These are phyloP conservation scores for Manihot esculenta DNA, from an alignment of 441 rosid species.

Conservation along the genomic window DNA sequence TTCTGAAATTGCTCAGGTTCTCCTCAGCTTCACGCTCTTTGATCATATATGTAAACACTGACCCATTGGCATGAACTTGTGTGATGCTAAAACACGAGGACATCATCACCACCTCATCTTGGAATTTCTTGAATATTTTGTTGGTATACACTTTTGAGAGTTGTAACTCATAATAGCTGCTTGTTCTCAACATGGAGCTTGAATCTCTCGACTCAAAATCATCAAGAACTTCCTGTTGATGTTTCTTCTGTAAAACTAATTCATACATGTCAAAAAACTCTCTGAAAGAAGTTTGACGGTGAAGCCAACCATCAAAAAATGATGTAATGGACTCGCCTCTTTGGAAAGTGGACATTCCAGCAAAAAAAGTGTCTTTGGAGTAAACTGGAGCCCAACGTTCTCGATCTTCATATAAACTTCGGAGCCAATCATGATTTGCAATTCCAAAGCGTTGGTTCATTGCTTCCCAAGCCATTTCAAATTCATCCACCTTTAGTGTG, in stretches of 20 bases:
- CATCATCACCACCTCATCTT: conserved; percentile 65
- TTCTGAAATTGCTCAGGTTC: conserved; percentile 43
- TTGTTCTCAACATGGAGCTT: conserved; percentile 50
- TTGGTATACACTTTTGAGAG: conserved; percentile 67
- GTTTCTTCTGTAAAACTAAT: conserved; percentile 51
- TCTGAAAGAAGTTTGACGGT: conserved; percentile 54
- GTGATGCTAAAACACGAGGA: conserved; percentile 57
- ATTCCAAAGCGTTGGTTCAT: conserved; percentile 53
- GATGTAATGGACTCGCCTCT: conserved; percentile 43
- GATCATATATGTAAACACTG: conserved; percentile 44
- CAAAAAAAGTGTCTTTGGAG: conserved; percentile 66
- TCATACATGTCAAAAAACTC: conserved; percentile 63
- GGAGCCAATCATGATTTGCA: conserved; percentile 50
- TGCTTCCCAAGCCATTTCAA: conserved; percentile 74
- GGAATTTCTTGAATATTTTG: conserved; percentile 67
- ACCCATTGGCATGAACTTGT: conserved; percentile 51
- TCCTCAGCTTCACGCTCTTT: conserved; percentile 56
- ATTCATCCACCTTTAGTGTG: conserved; percentile 63
- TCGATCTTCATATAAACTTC: conserved; percentile 50
- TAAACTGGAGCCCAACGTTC: conserved; percentile 79
- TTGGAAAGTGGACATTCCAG: conserved; percentile 50
- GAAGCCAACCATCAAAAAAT: conserved; percentile 58
- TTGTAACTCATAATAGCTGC: conserved; percentile 66
- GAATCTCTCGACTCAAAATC: conserved; percentile 56
- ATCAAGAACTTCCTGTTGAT: conserved; percentile 49